Evolutionary conservation across 345 rosid genomes (phyloP), one percentile per base, ranked within the genome.

Genomic region (Gossypium mustelinum): DNA sequence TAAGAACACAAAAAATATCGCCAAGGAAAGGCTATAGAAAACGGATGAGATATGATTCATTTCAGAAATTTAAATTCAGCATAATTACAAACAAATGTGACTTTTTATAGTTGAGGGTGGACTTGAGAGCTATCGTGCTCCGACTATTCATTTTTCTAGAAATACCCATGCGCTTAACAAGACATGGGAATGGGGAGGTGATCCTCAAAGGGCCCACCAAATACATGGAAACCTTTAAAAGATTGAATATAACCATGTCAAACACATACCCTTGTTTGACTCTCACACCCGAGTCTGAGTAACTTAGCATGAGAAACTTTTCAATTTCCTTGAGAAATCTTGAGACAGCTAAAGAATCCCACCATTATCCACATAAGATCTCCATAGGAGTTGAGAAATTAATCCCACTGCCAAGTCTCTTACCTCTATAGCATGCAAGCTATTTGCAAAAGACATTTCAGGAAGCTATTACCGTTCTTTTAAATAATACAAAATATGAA

Each of bases 381-480:
- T 20, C 72, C 2, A 27, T 16, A 3, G 44, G 14, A 27, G 44
- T 69, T 69, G 27, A 68, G 73, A 50, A 27, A 69, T 39, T 25
- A 25, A 50, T 27, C 73, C 41, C 14, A 48, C 24, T 24, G 25
- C 17, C 72, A 50, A 27, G 39, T 47, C 56, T 47, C n/a, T 50
- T 14, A 50, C 72, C 14, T 25, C 39, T 34, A 34, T 34, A 67
- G 55, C 55, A 47, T 67, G 50, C 0, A 25, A 24, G 72, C 13
- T 14, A 68, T 68, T 48, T 13, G 57, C 43, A 68, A 48, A 48
- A 47, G 72, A 68, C 43, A 34, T 22, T 27, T 68, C 39, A 68
- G 56, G 58, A 68, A 68, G 55, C 58, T 25, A 68, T 14, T 50
- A 68, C 22, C 43, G 0, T 29, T 70, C 62, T 54, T 70, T 11